Evolutionary conservation across 2,329 filamentous ascomycete species (phyloP), one percentile per base, ranked within the genome.

Genomic region (Pestalotiopsis fici): DNA sequence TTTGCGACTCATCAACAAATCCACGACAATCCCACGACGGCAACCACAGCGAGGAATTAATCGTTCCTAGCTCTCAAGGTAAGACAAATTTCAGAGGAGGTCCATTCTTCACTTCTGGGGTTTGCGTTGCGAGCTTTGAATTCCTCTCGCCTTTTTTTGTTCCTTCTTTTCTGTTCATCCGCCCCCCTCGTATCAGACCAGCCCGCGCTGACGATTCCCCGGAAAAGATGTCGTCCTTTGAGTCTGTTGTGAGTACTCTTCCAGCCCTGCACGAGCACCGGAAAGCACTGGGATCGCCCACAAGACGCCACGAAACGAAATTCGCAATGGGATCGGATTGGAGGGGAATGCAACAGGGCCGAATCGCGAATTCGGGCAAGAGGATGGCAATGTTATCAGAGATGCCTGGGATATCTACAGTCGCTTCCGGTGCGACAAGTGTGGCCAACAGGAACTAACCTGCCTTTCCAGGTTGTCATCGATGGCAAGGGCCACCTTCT

Each of bases 401-500:
- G n/a, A 62, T 39, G 31, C 31, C 28, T 23, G 61, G 61, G 23
- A 68, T 28, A 60, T 60, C 31, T 35, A 31, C 27, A 31, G 23
- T 61, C n/a, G 59, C 28, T 28, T 61, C 21, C 28, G 60, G 37
- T 47, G 35, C 60, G 37, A 28, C 39, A 21, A 43, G n/a, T 18
- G 13, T 55, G 47, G 28, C 11, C 68, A 31, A 57, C 66, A 65
- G 67, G 69, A 63, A 78, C 83, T 81, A 74, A 78, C 74, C 74
- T 59, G 70, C 69, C 70, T 76, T 43, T 25, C 66, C 72, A 97
- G 94, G 91, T 98, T 88, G 93, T 98, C 88, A 97, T 99, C 84
- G 96, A 99, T 91, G 96, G 95, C 93, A 99, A 99, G 92, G 96
- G 96, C 87, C 96, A 99, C 88, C 93, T 99, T 84, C 94, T 99